Evolutionary conservation across 257 asterid genomes (phyloP).

Genomic region (Perilla frutescens): DNA sequence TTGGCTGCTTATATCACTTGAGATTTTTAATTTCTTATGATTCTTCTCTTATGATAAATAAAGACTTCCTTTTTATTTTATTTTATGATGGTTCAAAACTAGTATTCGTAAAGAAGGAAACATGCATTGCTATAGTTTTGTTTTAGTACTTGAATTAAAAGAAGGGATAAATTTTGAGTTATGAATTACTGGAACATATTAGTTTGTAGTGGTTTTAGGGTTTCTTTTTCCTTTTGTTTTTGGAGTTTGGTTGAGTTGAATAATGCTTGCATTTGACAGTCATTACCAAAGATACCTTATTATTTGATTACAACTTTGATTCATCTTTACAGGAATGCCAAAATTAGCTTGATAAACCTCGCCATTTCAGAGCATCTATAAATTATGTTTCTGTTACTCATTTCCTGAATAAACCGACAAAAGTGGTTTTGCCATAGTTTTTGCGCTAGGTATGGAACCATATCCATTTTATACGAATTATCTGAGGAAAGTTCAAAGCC

Average conservation of each 20-base stretch:
- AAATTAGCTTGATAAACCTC: too few relatives aligned
- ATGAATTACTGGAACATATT: background rate
- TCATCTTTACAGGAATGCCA: too few relatives aligned
- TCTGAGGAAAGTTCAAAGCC: background rate
- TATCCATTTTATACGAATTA: background rate
- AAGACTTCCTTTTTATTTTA: background rate
- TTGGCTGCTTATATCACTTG: conserved; percentile 18
- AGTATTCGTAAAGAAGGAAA: conserved; percentile 2
- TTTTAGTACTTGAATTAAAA: background rate
- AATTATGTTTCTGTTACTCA: background rate
- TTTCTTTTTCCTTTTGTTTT: background rate
- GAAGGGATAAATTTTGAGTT: background rate
- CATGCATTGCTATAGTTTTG: background rate
- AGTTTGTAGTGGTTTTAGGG: background rate
- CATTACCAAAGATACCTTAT: background rate
- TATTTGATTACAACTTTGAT: background rate
- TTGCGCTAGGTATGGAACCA: background rate
- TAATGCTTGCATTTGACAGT: background rate
- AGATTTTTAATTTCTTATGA: conserved; percentile 10
- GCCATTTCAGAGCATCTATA: too few relatives aligned
- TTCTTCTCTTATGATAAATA: too few relatives aligned
- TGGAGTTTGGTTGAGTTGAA: background rate
- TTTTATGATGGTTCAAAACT: conserved; percentile 22
- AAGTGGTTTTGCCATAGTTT: background rate
- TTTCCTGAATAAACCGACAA: background rate